Evolutionary conservation across 305 asterid species (phyloP), one percentile per base, ranked within the genome.

Genomic region (Solanum chacoense): DNA sequence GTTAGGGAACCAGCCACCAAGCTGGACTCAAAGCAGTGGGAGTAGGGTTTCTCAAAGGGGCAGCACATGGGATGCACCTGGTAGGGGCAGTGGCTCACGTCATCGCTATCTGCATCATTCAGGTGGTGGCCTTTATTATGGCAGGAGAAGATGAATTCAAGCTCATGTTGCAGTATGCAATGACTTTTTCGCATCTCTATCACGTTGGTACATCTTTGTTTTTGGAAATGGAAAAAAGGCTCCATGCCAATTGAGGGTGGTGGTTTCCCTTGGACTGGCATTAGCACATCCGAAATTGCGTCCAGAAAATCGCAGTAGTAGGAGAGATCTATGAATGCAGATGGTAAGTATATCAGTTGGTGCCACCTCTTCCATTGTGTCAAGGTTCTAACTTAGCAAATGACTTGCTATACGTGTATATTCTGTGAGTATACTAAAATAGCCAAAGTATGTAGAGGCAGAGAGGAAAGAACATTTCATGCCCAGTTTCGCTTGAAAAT

Each of bases 101-200:
- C 95, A 94, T 45, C 91, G 98, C 73, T 94, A 94, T 85, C 91
- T 94, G 78, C 94, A 85, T 84, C 99, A 95, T 90, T 92, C 98
- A 3, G 98, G 98, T 50, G 98, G 98, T 32, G 99, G 99, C 76
- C 76, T 93, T 77, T 94, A 95, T 91, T 95, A 98, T 67, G 94
- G 97, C 78, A 92, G 99, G 90, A 94, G 98, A 90, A 94, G 95
- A 90, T 95, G 88, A 94, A 55, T 65, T 83, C 87, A 31, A 50
- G 73, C 22, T 50, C 87, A 31, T 31, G 73, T 83, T 83, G 37
- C 12, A 22, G 87, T 11, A 83, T 31, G 72, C 20, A 50, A 83
- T 31, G 42, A 14, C 42, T 38, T 38, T 0, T 13, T 77, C 7
- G 24, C 6, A 28, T 37, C 86, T 83, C 42, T 31, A 83, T 83